Conservation (phyloP, 2,329 filamentous ascomycete genomes). For the Trichothecium roseum region DNA sequence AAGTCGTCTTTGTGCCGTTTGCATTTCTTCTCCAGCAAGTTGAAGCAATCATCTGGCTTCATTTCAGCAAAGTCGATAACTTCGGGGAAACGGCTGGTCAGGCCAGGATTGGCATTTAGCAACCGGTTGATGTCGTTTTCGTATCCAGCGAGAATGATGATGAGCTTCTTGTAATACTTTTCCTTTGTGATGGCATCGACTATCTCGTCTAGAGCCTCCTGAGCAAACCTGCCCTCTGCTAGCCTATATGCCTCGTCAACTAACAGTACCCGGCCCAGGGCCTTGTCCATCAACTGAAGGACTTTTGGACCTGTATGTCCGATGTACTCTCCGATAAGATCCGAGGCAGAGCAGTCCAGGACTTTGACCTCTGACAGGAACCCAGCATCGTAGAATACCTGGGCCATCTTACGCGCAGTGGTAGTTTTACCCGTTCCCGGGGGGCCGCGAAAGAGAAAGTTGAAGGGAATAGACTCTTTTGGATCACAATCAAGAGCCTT, state of each 20-base stretch:
- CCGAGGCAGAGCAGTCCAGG: constrained; percentile 55
- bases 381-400: constrained; percentile 66
- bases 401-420: constrained; percentile 62
- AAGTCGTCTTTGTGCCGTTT: constrained; percentile 13
- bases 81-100: constrained; percentile 56
- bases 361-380: constrained; percentile 52
- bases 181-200: constrained; percentile 43
- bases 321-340: constrained; percentile 57
- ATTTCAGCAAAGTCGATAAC: constrained; percentile 44
- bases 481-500: constrained; percentile 15
- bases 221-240: constrained; percentile 41
- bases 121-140: constrained; percentile 54
- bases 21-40: constrained; percentile 26
- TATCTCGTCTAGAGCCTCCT: constrained; percentile 43
- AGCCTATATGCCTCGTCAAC: constrained; percentile 66
- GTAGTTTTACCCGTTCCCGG: constrained; percentile 66
- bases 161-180: constrained; percentile 45
- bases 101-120: constrained; percentile 48
- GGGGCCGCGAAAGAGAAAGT: constrained; percentile 56
- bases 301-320: constrained; percentile 63
- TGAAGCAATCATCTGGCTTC: constrained; percentile 26
- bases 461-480: constrained; percentile 45
- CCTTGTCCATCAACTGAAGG: constrained; percentile 43
- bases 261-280: constrained; percentile 56
- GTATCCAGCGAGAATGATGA: constrained; percentile 62